Percentiles rank a stretch among this genome's conserved stretches.
Evolutionary conservation across 139 green algal genomes (phyloP).

Genomic region (Diplosphaera chodatii): DNA sequence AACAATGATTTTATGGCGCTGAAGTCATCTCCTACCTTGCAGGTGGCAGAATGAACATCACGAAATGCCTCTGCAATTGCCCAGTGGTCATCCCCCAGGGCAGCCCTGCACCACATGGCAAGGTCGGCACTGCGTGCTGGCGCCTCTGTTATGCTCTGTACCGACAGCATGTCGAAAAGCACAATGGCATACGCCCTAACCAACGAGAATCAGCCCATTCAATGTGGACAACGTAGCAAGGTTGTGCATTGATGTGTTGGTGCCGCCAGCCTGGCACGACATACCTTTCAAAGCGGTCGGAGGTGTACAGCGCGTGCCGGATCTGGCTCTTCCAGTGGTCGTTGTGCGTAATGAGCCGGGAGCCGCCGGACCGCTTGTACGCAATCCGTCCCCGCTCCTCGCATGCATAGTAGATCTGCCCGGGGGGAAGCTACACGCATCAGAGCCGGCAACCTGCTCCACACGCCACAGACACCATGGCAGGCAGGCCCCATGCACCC

Average conservation of each 20-base stretch:
- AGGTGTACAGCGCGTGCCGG: slow-evolving; percentile 54
- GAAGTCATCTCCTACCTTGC: slow-evolving; percentile 2
- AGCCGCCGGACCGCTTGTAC: slow-evolving; percentile 48
- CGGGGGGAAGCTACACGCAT: not conserved
- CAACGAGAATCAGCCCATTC: too few relatives aligned
- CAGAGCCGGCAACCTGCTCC: too few relatives aligned
- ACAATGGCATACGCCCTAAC: too few relatives aligned
- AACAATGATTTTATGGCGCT: too few relatives aligned
- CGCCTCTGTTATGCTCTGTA: too few relatives aligned
- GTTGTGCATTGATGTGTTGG: too few relatives aligned
- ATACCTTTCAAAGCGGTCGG: slow-evolving; percentile 42
- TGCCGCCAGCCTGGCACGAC: too few relatives aligned
- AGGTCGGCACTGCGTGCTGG: too few relatives aligned
- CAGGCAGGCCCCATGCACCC: too few relatives aligned
- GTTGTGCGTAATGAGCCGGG: slow-evolving; percentile 54
- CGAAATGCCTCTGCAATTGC: slow-evolving; percentile 6
- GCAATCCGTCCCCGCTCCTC: slow-evolving; percentile 41
- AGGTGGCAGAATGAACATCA: slow-evolving; percentile 1
- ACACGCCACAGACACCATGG: too few relatives aligned
- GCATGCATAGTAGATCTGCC: slow-evolving; percentile 48
- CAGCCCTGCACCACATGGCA: slow-evolving; percentile 9
- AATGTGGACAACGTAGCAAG: too few relatives aligned
- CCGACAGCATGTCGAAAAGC: too few relatives aligned
- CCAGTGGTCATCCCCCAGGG: slow-evolving; percentile 13
- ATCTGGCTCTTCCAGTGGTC: slow-evolving; percentile 66